phyloP scores from a whole-genome alignment of 2,329 filamentous ascomycete genomes.

The Rhytidhysteron rufulum region DNA sequence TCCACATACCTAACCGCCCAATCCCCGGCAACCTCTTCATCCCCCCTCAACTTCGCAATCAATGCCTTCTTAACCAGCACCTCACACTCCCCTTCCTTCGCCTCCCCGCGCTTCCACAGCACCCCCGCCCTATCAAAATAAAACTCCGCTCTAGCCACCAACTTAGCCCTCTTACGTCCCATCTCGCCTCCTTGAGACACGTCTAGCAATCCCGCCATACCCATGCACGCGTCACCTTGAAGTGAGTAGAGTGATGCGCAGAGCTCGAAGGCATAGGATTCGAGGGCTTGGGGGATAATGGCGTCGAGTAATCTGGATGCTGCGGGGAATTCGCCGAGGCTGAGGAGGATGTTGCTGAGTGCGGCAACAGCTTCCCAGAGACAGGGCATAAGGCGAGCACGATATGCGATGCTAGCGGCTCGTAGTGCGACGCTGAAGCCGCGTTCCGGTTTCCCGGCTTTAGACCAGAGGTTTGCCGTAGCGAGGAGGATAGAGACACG shows the following conservation, averaged over 20 bases:
- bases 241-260: conserved; percentile 64
- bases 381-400: conserved; percentile 62
- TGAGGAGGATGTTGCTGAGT: conserved; percentile 65
- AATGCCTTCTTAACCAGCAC: conserved; percentile 79
- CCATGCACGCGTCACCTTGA: conserved; percentile 75
- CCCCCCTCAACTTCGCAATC: conserved; percentile 66
- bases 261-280: conserved; percentile 62
- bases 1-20: conserved; percentile 63
- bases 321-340: conserved; percentile 66
- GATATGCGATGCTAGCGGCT: conserved; percentile 70
- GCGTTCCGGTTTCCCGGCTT: conserved; percentile 65
- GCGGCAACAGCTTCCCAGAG: conserved; percentile 70
- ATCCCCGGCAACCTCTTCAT: conserved; percentile 72
- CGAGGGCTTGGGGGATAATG: conserved; percentile 66
- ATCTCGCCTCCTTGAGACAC: no score
- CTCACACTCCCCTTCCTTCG: conserved; percentile 68
- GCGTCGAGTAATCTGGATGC: conserved; percentile 62
- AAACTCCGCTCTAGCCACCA: conserved; percentile 28
- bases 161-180: no score
- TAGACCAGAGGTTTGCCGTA: conserved; percentile 68
- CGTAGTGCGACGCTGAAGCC: conserved; percentile 74
- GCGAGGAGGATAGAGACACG: conserved; percentile 68
- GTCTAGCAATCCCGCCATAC: conserved; percentile 65
- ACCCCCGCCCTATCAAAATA: conserved; percentile 33
- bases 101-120: conserved; percentile 66